phyloP scores from a whole-genome alignment of 2,329 filamentous ascomycete genomes.

The Colletotrichum destructivum region DNA sequence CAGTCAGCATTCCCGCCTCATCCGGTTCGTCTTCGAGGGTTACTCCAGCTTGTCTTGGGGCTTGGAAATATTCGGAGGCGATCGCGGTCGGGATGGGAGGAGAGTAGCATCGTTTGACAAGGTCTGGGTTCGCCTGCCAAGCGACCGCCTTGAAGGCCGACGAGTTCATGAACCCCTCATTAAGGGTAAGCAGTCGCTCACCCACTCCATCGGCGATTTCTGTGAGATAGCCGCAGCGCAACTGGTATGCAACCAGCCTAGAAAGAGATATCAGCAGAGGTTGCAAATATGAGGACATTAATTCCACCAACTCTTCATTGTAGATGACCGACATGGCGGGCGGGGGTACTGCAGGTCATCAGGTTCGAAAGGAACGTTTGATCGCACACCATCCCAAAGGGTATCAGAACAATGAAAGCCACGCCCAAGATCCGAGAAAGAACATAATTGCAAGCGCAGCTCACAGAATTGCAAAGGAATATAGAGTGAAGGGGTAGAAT shows the following conservation, averaged over 20 bases:
- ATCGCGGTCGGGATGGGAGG: conserved; percentile 88
- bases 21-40: conserved; percentile 80
- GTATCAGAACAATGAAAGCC: conserved; percentile 25
- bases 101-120: conserved; percentile 87
- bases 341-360: conserved; percentile 30
- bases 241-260: conserved; percentile 86
- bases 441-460: conserved; percentile 41
- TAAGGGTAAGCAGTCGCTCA: conserved; percentile 86
- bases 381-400: conserved; percentile 29
- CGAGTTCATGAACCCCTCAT: conserved; percentile 84
- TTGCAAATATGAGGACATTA: neutral
- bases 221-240: conserved; percentile 84
- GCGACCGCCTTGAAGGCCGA: conserved; percentile 87
- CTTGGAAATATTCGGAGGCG: conserved; percentile 87
- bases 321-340: conserved; percentile 60
- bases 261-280: neutral
- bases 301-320: conserved; percentile 57
- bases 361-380: conserved; percentile 21
- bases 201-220: conserved; percentile 88
- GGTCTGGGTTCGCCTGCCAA: conserved; percentile 81
- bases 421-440: conserved; percentile 16
- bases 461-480: conserved; percentile 29
- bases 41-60: conserved; percentile 74
- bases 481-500: conserved; percentile 4
- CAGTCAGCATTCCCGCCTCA: conserved; percentile 80